These are phyloP conservation scores for Dactylella cylindrospora DNA, from an alignment of 2,329 filamentous ascomycete genomes.

Conservation along the genomic window DNA sequence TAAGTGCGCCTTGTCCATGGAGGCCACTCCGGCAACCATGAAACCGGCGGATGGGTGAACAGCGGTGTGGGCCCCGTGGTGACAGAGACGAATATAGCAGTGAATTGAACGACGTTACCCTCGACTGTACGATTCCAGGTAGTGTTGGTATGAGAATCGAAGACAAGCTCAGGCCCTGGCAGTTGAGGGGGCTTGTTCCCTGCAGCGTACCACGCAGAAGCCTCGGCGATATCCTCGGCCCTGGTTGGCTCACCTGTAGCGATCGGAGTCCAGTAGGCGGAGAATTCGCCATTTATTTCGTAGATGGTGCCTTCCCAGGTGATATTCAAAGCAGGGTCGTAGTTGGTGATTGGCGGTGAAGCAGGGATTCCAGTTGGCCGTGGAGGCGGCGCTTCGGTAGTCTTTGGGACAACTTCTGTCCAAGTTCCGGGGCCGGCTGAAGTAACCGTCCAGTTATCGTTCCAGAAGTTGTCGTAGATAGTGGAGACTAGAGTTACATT, in stretches of 20 bases:
- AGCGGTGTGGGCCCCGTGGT: slow-evolving; percentile 14
- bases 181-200: background rate
- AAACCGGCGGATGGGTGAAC: slow-evolving; percentile 3
- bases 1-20: too few species aligned
- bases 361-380: background rate
- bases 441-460: slow-evolving; percentile 9
- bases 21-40: slow-evolving; percentile 7
- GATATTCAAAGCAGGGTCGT: slow-evolving; percentile 13
- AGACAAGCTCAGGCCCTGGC: slow-evolving; percentile 16
- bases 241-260: slow-evolving; percentile 15
- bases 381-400: background rate
- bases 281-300: background rate
- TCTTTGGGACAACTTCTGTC: too few species aligned
- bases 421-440: slow-evolving; percentile 12
- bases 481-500: too few species aligned
- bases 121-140: slow-evolving; percentile 34
- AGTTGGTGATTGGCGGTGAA: slow-evolving; percentile 6
- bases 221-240: slow-evolving; percentile 9
- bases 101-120: slow-evolving; percentile 7
- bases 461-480: slow-evolving; percentile 8
- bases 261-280: slow-evolving; percentile 9
- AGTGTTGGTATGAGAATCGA: slow-evolving; percentile 23
- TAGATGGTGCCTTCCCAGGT: slow-evolving; percentile 21
- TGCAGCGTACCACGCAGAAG: slow-evolving; percentile 9
- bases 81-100: slow-evolving; percentile 10